Percentiles rank a stretch among this genome's conserved stretches.
These are phyloP conservation scores for Cytospora paraplurivora DNA, from an alignment of 2,329 filamentous ascomycete species.

Conservation along the genomic window DNA sequence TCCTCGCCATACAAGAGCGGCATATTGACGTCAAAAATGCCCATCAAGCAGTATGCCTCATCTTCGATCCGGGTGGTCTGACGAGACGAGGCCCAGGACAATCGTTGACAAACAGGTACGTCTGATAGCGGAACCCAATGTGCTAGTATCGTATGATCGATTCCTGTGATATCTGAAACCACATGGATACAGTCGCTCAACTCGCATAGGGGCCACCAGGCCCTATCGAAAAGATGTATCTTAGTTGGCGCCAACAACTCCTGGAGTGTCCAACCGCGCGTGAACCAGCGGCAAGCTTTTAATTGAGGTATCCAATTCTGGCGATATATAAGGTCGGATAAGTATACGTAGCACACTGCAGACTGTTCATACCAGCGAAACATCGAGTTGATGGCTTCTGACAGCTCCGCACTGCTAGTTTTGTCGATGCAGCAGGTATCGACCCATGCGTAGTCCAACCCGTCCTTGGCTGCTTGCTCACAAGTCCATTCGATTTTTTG, in stretches of 20 bases:
- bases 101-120: not conserved
- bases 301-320: too few species aligned
- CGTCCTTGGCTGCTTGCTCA: not conserved
- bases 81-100: slow-evolving; percentile 3
- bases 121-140: slow-evolving; percentile 22
- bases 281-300: slow-evolving; percentile 19
- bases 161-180: not conserved
- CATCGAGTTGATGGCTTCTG: slow-evolving; percentile 17
- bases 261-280: slow-evolving; percentile 12
- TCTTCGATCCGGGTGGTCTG: slow-evolving; percentile 4
- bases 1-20: slow-evolving; percentile 5
- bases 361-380: slow-evolving; percentile 5
- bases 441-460: slow-evolving; percentile 7
- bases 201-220: slow-evolving; percentile 19
- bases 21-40: slow-evolving; percentile 15
- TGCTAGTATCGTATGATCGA: slow-evolving; percentile 16
- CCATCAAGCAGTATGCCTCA: slow-evolving; percentile 9
- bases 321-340: too few species aligned
- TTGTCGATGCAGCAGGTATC: slow-evolving; percentile 22
- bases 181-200: not conserved
- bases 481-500: slow-evolving; percentile 5
- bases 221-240: slow-evolving; percentile 26
- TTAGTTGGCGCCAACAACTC: slow-evolving; percentile 22
- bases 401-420: not conserved
- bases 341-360: slow-evolving; percentile 4